These are phyloP conservation scores for Penicillium frequentans DNA, from an alignment of 2,329 filamentous ascomycete species.

Conservation along the genomic window DNA sequence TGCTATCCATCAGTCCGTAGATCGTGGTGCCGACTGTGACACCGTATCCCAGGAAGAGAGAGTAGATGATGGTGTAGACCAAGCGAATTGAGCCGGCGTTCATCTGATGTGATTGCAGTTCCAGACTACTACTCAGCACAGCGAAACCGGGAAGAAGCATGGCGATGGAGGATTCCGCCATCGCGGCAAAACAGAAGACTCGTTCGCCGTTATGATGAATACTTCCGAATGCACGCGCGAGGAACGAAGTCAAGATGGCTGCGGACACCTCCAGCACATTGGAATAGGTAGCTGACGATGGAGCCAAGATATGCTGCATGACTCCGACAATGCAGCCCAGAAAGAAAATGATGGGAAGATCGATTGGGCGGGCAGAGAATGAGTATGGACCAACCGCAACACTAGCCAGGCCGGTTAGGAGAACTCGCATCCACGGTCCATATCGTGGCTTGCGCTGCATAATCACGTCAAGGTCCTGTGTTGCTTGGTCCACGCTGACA, in stretches of 20 bases:
- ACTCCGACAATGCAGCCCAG: conserved; percentile 71
- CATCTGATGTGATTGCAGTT: conserved; percentile 66
- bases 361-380: conserved; percentile 69
- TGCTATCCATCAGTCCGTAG: conserved; percentile 58
- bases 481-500: conserved; percentile 42
- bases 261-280: conserved; percentile 46
- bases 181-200: conserved; percentile 64
- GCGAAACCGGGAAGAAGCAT: conserved; percentile 68
- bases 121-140: conserved; percentile 59
- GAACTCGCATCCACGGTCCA: conserved; percentile 53
- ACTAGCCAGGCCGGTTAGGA: conserved; percentile 72
- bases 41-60: conserved; percentile 68
- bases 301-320: conserved; percentile 71
- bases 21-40: conserved; percentile 65
- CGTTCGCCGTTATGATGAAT: conserved; percentile 44
- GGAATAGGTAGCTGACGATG: conserved; percentile 65
- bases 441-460: conserved; percentile 58
- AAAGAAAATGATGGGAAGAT: conserved; percentile 53
- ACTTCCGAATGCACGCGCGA: conserved; percentile 66
- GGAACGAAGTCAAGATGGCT: conserved; percentile 64
- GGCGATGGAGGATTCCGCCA: conserved; percentile 56
- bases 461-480: conserved; percentile 48
- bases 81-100: conserved; percentile 59
- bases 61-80: conserved; percentile 63
- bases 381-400: conserved; percentile 75